Percentiles rank a stretch among this genome's conserved stretches.
Evolutionary conservation across 352 stramenopile species (phyloP).

Genomic region (Globisporangium acanthophoron): DNA sequence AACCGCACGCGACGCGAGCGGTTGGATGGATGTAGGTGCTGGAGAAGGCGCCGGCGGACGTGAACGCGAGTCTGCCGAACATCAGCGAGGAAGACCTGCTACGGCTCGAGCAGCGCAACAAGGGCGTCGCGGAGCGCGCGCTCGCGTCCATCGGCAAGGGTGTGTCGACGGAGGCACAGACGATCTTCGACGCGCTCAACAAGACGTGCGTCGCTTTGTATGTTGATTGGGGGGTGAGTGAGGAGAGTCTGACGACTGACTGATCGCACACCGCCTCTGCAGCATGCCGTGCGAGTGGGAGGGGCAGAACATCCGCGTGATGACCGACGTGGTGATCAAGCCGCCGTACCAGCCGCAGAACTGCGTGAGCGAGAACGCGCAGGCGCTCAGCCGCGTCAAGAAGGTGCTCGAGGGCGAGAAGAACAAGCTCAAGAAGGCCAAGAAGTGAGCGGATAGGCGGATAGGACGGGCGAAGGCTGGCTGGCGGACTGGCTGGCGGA

Average conservation of each 20-base stretch:
- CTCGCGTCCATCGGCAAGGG: conserved; percentile 78
- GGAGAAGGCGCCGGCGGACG: conserved; percentile 37
- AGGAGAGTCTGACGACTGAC: background rate
- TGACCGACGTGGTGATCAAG: conserved; percentile 82
- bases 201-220: conserved; percentile 57
- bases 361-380: conserved; percentile 66
- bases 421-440: conserved; percentile 63
- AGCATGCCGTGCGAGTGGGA: conserved; percentile 87
- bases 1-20: background rate
- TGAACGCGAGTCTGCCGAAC: conserved; percentile 33
- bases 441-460: conserved; percentile 23
- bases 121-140: conserved; percentile 54
- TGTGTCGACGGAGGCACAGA: conserved; percentile 62
- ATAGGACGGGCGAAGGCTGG: background rate
- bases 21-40: conserved; percentile 24
- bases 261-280: background rate
- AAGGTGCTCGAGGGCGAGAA: conserved; percentile 83
- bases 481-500: too few species aligned
- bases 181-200: conserved; percentile 86
- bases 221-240: background rate
- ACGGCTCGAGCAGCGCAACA: conserved; percentile 74
- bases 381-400: conserved; percentile 75
- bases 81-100: conserved; percentile 71
- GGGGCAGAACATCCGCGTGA: conserved; percentile 74
- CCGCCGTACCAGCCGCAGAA: conserved; percentile 78